Evolutionary conservation across 257 asterid species (phyloP).

Genomic region (Apocynum venetum): DNA sequence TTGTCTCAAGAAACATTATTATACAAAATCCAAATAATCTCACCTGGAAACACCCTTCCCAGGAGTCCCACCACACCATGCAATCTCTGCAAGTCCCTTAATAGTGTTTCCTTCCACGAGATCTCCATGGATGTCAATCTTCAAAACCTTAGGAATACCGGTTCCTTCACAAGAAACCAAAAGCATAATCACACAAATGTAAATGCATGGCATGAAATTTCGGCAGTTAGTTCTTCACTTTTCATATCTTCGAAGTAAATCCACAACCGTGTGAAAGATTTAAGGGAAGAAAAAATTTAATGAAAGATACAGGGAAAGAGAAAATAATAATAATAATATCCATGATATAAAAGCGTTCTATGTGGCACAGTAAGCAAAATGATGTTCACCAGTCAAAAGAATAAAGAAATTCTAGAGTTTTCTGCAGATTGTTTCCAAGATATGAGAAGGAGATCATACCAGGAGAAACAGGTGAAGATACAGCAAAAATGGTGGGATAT

Average conservation of each 20-base stretch:
- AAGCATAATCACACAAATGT: not conserved
- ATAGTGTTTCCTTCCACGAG: conserved; percentile 80
- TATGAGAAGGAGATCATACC: conserved; percentile 42
- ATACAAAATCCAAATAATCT: conserved; percentile 23
- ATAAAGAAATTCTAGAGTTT: not conserved
- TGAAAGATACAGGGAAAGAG: not conserved
- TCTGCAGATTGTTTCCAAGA: not conserved
- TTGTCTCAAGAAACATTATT: conserved; percentile 7
- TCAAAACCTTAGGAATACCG: conserved; percentile 82
- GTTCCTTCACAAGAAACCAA: conserved; percentile 56
- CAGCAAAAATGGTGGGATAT: conserved; percentile 68
- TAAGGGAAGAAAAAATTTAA: no score
- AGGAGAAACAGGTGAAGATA: conserved; percentile 80
- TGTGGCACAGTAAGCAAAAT: not conserved
- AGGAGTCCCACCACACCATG: conserved; percentile 99
- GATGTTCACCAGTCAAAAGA: not conserved
- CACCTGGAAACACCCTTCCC: conserved; percentile 97
- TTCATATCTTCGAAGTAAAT: not conserved
- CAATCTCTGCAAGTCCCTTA: conserved; percentile 73
- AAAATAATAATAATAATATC: not conserved
- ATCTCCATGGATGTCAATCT: conserved; percentile 75
- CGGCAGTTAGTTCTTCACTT: not conserved
- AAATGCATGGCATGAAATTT: not conserved
- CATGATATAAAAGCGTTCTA: not conserved
- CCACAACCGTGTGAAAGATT: not conserved